Evolutionary conservation across 495 filamentous ascomycete species (phyloP), one percentile per base, ranked within the genome.

Genomic region (Pseudevernia furfuracea): DNA sequence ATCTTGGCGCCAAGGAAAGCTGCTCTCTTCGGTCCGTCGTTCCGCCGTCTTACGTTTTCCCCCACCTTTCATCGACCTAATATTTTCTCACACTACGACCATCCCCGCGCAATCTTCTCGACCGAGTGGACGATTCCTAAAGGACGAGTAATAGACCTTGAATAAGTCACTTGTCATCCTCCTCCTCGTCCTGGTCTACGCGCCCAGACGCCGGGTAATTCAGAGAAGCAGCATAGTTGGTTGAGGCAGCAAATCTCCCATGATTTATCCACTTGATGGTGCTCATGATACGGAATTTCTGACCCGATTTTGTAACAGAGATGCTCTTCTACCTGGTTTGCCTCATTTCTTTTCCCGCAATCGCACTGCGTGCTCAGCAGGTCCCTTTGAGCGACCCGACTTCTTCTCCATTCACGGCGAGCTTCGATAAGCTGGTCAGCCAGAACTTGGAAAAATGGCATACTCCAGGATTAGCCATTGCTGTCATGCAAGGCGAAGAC

Each of bases 401-500:
- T 32, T 36, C 56, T 43, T 59, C 43, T n/a, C 74, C 74, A 21
- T 66, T 76, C 34, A 68, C 66, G 59, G 46, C 28, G 17, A 70
- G 71, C 2, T 79, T 82, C 58, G 69, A 65, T 37, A 62, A 67
- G 11, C 71, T 77, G 17, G 73, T 73, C 14, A 53, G 66, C 9
- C 65, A 71, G 10, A 71, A 66, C 17, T 65, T 80, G 25, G 69
- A 75, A 5, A 62, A 71, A 59, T 81, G 75, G 75, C 74, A 76
- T 61, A 75, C 79, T 32, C 80, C 79, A 5, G 77, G 79, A 5
- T 23, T 80, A 1, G 68, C 78, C 17, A 76, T 83, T 37, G 77
- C 74, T 8, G 75, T 83, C 12, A 71, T 81, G 19, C 75, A 80
- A 61, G 79, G 78, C 12, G 68, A 76, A 0, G 66, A 73, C 41